Base-by-base conservation (phyloP, 345 rosid genomes). In the Conringia planisiliqua region DNA sequence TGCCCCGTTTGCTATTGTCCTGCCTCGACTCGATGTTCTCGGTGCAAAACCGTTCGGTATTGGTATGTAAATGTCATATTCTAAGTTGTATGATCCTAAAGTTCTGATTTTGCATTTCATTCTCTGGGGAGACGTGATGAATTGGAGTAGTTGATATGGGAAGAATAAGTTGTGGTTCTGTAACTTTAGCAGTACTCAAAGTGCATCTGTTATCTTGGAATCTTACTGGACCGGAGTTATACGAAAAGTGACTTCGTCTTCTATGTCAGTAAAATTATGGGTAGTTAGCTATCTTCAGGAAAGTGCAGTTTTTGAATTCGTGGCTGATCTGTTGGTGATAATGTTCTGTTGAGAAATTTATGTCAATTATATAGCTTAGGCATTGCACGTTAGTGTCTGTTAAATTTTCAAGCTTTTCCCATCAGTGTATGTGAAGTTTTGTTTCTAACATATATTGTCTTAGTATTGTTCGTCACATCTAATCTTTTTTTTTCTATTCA, bases 41-140 rank as follows among this genome's bases (percentile, higher is more conserved):
- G 78, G 24, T 96, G 99, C 85, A 96, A 92, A 78, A 73, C 89
- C 8, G 93, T 90, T 70, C 85, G 97, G 20, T 96, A 96, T 80
- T 96, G 99, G 99, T 96, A 81, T 13, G 90, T 69, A 17, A 1
- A 8, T 32, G 9, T 68, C 13, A 12, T 51, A 2, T 48, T 43
- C 6, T 42, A 16, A 13, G 6, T 36, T 57, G 14, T 48, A 59
- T 71, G 47, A 12, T 76, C 47, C 40, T 65, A 10, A 56, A 33
- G 71, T 35, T 64, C 14, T 74, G 60, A 38, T 42, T 10, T 51
- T 51, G 8, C 44, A 12, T 7, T 51, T 24, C 35, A 29, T 30
- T 51, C 6, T 6, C 17, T 69, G 29, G 33, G 17, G 56, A 18
- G 56, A 16, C 27, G 48, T 62, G n/a, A 18, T 54, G 43, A 54